Base-by-base conservation (phyloP, 305 asterid genomes). In the Salvia sclarea region DNA sequence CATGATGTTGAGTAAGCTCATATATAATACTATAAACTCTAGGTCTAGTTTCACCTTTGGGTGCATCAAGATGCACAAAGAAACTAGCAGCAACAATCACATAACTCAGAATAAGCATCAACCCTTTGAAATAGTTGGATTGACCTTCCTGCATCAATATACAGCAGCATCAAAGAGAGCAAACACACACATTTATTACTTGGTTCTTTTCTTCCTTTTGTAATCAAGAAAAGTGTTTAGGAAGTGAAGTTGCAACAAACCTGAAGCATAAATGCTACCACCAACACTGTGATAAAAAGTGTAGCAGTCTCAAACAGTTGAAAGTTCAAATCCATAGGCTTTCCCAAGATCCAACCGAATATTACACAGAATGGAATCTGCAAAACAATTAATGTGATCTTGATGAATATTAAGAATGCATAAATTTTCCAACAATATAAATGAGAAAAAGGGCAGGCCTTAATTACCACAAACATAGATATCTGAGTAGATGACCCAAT, bases 1-100 rank as follows among this genome's bases (percentile, higher is more conserved):
- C 30, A 25, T 25, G 2, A 25, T n/a, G n/a, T n/a, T n/a, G n/a
- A n/a, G n/a, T n/a, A n/a, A n/a, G n/a, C n/a, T n/a, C n/a, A n/a
- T n/a, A n/a, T n/a, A n/a, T n/a, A n/a, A n/a, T n/a, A n/a, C n/a
- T n/a, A n/a, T n/a, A n/a, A n/a, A n/a, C n/a, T n/a, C n/a, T n/a
- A n/a, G n/a, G n/a, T n/a, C n/a, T n/a, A n/a, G n/a, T n/a, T 88
- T 86, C 72, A 88, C 94, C 94, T 4, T 79, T 73, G 47, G 91
- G 37, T 52, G 82, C 89, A 80, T 94, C 96, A 10, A 82, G 59
- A 61, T 94, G 99, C 68, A 91, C 98, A 71, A 85, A 95, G 92
- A 91, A 95, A 82, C 98, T 89, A 33, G 98, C 98, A 14, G 98
- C 99, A n/a, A 95, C 99, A n/a, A 95, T 89, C 78, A 95, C 83